A percentile compares a stretch with the other conserved stretches of the same genome.
Conservation (phyloP, 202 grass and related monocot genomes). For the Setaria viridis region DNA sequence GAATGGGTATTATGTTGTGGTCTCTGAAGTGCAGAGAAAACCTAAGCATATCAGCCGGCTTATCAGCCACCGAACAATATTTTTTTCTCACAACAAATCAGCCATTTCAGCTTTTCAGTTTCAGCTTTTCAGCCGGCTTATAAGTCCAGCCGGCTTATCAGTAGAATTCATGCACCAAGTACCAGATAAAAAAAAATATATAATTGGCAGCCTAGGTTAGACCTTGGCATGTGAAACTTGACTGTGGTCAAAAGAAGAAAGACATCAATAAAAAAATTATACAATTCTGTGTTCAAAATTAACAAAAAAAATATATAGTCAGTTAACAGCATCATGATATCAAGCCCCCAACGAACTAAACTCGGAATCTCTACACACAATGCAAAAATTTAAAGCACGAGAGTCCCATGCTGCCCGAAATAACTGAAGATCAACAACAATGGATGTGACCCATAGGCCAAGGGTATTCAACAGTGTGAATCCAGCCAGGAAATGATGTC, state of each 20-base stretch:
- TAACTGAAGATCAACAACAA: constrained; percentile 4
- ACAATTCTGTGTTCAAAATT: neutral
- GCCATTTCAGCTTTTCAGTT: too few species aligned
- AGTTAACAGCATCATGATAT: neutral
- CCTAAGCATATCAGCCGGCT: too few species aligned
- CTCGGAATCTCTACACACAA: neutral
- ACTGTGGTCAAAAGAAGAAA: neutral
- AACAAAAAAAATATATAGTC: neutral
- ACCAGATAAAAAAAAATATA: neutral
- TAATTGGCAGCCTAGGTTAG: neutral
- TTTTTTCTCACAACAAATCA: too few species aligned
- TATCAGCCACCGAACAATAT: too few species aligned
- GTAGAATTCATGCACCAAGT: neutral
- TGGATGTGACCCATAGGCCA: neutral
- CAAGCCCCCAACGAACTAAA: neutral
- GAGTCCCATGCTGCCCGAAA: neutral
- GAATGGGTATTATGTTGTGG: neutral
- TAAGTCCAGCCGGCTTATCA: neutral
- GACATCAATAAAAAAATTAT: neutral
- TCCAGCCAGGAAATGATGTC: constrained; percentile 95
- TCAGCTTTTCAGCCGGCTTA: too few species aligned
- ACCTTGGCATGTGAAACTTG: neutral
- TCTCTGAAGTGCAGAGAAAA: too few species aligned
- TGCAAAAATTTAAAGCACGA: constrained; percentile 36
- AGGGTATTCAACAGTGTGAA: constrained; percentile 56